A percentile compares a stretch with the other conserved stretches of the same genome.
phyloP scores from a whole-genome alignment of 2,329 filamentous ascomycete genomes.

The Alternaria gansuensis region DNA sequence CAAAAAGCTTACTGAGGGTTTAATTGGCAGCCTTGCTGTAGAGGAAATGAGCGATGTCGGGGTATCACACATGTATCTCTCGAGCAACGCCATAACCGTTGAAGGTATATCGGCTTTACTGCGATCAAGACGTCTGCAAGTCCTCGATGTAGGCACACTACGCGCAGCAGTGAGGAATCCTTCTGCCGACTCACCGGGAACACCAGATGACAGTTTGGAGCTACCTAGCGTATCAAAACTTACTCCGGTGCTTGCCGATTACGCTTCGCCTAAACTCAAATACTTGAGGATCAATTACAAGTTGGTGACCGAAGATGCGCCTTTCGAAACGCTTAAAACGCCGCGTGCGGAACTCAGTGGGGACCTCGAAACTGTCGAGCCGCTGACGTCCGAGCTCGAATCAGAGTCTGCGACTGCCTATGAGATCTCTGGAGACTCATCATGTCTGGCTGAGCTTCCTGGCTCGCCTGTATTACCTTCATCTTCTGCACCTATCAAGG shows the following conservation, averaged over 20 bases:
- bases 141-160: slow-evolving; percentile 65
- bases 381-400: slow-evolving; percentile 35
- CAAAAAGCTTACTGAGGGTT: slow-evolving; percentile 47
- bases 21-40: slow-evolving; percentile 63
- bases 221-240: slow-evolving; percentile 64
- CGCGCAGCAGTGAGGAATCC: slow-evolving; percentile 32
- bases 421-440: slow-evolving; percentile 43
- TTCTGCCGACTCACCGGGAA: neutral
- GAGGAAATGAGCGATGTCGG: slow-evolving; percentile 64
- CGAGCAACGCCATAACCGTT: slow-evolving; percentile 64
- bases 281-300: slow-evolving; percentile 66
- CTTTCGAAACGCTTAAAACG: slow-evolving; percentile 23
- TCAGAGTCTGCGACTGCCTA: slow-evolving; percentile 27
- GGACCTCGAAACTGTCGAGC: slow-evolving; percentile 32
- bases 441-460: slow-evolving; percentile 38
- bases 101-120: slow-evolving; percentile 65
- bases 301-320: slow-evolving; percentile 60
- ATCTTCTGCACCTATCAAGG: neutral
- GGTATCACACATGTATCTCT: slow-evolving; percentile 68
- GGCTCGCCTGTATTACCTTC: slow-evolving; percentile 23
- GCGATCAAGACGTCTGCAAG: slow-evolving; percentile 61
- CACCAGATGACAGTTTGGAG: slow-evolving; percentile 32
- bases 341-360: slow-evolving; percentile 42
- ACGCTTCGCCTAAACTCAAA: slow-evolving; percentile 59
- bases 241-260: slow-evolving; percentile 59